Base-by-base conservation (phyloP, 495 filamentous ascomycete genomes). In the Xylaria longipes region DNA sequence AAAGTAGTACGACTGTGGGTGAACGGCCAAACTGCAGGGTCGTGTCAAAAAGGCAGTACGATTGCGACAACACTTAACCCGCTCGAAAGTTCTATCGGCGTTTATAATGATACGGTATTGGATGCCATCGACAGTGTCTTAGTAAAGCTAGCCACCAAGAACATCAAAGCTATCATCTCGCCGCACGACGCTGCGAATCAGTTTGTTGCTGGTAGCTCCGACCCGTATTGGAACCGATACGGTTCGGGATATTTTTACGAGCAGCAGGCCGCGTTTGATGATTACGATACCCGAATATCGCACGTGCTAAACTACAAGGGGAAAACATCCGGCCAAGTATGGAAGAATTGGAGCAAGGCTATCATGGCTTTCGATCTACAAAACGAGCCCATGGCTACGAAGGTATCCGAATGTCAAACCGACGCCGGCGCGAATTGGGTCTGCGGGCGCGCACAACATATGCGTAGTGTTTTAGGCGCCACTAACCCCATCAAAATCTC, bases 291-390 rank as follows among this genome's bases (percentile, higher is more conserved):
- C 29, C 79, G 81, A 14, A 62, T 83, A 31, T 67, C 65, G 8
- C 63, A 72, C 58, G 80, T 83, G 64, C 61, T 82, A 5, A 77
- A 77, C 45, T 82, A 81, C 71, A 73, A 76, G 52, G 75, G 74
- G 29, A 75, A 75, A 8, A 41, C 41, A 68, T 81, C 78, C 31
- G 77, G 77, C 52, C 74, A 80, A 41, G 66, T 71, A 25, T 82
- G 80, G 80, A 78, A 75, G 43, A 70, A 81, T 27, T 75, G 77
- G 69, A 69, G 63, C 52, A 79, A 82, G 52, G 82, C 74, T 14
- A 83, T 83, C 54, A 70, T 83, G 48, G 81, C 80, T 3, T 82
- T 83, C 57, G 80, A 83, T 64, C 63, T 83, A 5, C 75, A 83
- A 72, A 83, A 83, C 68, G 80, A 83, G 74, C 81, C 80, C 29